Evolutionary conservation across 1,284 basidiomycete species (phyloP).

Genomic region (Termitomyces sp.): DNA sequence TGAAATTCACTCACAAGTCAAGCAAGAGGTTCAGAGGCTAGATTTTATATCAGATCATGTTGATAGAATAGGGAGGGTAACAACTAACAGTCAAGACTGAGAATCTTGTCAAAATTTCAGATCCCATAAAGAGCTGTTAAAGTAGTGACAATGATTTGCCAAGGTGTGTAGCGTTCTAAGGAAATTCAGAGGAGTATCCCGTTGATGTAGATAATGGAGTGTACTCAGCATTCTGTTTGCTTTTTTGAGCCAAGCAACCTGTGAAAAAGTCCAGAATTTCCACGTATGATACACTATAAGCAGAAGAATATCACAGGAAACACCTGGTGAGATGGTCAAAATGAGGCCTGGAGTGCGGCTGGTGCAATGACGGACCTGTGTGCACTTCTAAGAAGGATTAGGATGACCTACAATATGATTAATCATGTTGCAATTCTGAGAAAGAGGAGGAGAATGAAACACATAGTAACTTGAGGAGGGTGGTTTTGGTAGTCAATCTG

Average conservation of each 20-base stretch:
- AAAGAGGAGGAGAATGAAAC: slow-evolving; percentile 14
- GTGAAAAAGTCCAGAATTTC: slow-evolving; percentile 66
- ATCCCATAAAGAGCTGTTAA: slow-evolving; percentile 83
- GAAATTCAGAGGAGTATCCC: background rate
- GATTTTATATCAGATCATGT: background rate
- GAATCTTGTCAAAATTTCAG: slow-evolving; percentile 82
- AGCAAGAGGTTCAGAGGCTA: slow-evolving; percentile 92
- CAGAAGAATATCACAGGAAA: slow-evolving; percentile 89
- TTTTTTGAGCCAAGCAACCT: slow-evolving; percentile 56
- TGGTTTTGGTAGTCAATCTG: background rate
- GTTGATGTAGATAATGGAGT: slow-evolving; percentile 22
- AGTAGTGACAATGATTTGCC: slow-evolving; percentile 87
- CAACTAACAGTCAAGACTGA: slow-evolving; percentile 75
- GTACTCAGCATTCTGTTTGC: slow-evolving; percentile 59
- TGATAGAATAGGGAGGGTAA: background rate
- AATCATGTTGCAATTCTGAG: slow-evolving; percentile 51
- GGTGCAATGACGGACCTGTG: slow-evolving; percentile 45
- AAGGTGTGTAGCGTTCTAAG: slow-evolving; percentile 84
- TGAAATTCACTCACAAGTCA: slow-evolving; percentile 56
- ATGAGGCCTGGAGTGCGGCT: background rate
- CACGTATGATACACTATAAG: slow-evolving; percentile 73
- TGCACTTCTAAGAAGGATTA: slow-evolving; percentile 69
- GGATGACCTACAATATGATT: slow-evolving; percentile 81
- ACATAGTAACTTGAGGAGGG: background rate
- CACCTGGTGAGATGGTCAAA: slow-evolving; percentile 43